Base-by-base conservation (phyloP, 2,329 filamentous ascomycete genomes). In the Colletotrichum cuscutae region DNA sequence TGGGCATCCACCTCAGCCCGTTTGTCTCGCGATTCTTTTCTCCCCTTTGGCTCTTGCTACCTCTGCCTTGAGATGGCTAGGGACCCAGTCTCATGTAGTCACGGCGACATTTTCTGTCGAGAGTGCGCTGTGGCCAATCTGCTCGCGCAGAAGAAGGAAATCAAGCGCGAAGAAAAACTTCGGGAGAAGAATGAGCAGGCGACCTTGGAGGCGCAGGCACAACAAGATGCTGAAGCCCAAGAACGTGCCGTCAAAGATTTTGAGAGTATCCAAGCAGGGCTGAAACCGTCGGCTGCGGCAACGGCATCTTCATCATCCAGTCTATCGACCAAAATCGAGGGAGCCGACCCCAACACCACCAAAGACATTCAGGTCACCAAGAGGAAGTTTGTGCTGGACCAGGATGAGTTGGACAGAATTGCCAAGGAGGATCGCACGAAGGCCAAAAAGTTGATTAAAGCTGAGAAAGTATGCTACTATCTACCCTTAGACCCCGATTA, bases 81-180 rank as follows among this genome's bases (percentile, higher is more conserved):
- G 35, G 90, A 95, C 59, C 95, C 97, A 0, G 95, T 98, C 46
- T 91, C 94, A 26, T 98, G 96, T 82, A 86, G 89, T 3, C 89
- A 92, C 75, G 96, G 96, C 74, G 95, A 98, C 82, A 87, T 99
- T 15, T 98, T 98, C 85, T 99, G 96, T 82, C 92, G 95, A 77
- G 97, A 98, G 85, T 99, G 96, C 84, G 95, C 95, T 9, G 90
- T 98, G 65, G 92, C 87, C 76, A 98, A 98, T 78, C 91, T 99
- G n/a, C 87, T 98, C 1, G 89, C 95, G 1, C 96, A 99, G 82
- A 92, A 94, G 77, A 94, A 95, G 84, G 97, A 98, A 80, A 95
- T 97, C 75, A 97, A 95, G 81, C 90, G 97, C 0, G 80, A 94
- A 2, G 94, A 94, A 73, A 93, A 90, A 76, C 87, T 89, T 26